These are phyloP conservation scores for Pelargonium australe DNA, from an alignment of 441 rosid species.

Conservation along the genomic window DNA sequence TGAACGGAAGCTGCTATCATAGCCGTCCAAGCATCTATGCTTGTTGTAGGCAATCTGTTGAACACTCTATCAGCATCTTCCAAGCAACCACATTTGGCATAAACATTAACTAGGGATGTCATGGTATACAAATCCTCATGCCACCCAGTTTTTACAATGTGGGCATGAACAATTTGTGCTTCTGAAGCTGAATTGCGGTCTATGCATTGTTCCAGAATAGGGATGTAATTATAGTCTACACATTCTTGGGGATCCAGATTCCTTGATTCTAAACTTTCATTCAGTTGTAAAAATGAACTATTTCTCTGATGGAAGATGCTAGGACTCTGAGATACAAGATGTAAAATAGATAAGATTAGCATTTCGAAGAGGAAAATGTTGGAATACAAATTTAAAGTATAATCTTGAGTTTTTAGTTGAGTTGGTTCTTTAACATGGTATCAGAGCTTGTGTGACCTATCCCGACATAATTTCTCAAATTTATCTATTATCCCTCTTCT, in stretches of 20 bases:
- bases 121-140: constrained; percentile 25
- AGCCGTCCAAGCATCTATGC: constrained; percentile 38
- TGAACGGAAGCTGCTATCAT: constrained; percentile 45
- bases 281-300: constrained; percentile 21
- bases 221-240: constrained; percentile 32
- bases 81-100: constrained; percentile 41
- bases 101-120: constrained; percentile 43
- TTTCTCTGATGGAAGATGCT: constrained; percentile 28
- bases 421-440: too few species aligned
- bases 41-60: constrained; percentile 28
- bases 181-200: constrained; percentile 27
- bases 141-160: constrained; percentile 38
- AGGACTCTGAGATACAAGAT: constrained; percentile 24
- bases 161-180: constrained; percentile 37
- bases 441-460: too few species aligned
- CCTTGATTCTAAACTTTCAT: constrained; percentile 22
- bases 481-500: too few species aligned
- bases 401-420: too few species aligned
- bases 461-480: too few species aligned
- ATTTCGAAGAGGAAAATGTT: neutral
- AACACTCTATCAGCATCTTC: constrained; percentile 34
- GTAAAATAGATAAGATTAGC: constrained; percentile 15
- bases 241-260: constrained; percentile 31
- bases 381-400: neutral
- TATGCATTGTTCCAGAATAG: constrained; percentile 44